Evolutionary conservation across 2,329 filamentous ascomycete genomes (phyloP).

Genomic region (Diplocarpon mali): DNA sequence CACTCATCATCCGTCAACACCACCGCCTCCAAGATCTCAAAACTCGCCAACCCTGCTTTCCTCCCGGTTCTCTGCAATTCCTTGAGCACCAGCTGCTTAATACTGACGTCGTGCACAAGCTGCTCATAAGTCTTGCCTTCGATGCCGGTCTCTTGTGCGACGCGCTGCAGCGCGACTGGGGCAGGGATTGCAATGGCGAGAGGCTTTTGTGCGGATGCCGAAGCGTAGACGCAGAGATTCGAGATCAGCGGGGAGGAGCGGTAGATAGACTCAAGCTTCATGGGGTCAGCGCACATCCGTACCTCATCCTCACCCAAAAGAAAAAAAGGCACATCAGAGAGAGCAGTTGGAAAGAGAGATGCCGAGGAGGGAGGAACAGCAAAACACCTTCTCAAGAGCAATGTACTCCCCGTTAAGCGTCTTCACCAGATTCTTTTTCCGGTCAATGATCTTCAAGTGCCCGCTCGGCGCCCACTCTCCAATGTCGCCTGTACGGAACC

Average conservation of each 20-base stretch:
- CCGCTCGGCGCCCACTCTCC: constrained; percentile 65
- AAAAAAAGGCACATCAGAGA: too few species aligned
- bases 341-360: too few species aligned
- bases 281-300: neutral
- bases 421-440: constrained; percentile 91
- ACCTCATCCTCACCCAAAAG: too few species aligned
- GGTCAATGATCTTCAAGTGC: constrained; percentile 67
- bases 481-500: constrained; percentile 89
- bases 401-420: constrained; percentile 93
- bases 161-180: constrained; percentile 45
- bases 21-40: constrained; percentile 65
- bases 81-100: constrained; percentile 48
- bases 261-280: constrained; percentile 71
- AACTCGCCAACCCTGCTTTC: constrained; percentile 54
- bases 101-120: constrained; percentile 53
- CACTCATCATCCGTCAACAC: constrained; percentile 75
- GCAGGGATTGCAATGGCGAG: constrained; percentile 65
- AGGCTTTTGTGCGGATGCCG: constrained; percentile 60
- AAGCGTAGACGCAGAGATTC: constrained; percentile 79
- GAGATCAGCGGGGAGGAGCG: constrained; percentile 63
- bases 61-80: constrained; percentile 55
- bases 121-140: constrained; percentile 36
- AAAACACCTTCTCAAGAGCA: constrained; percentile 70
- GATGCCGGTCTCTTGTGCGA: constrained; percentile 49
- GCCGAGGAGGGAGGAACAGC: too few species aligned